Evolutionary conservation across 495 filamentous ascomycete genomes (phyloP), one percentile per base, ranked within the genome.

Genomic region (Penicillium canariense): DNA sequence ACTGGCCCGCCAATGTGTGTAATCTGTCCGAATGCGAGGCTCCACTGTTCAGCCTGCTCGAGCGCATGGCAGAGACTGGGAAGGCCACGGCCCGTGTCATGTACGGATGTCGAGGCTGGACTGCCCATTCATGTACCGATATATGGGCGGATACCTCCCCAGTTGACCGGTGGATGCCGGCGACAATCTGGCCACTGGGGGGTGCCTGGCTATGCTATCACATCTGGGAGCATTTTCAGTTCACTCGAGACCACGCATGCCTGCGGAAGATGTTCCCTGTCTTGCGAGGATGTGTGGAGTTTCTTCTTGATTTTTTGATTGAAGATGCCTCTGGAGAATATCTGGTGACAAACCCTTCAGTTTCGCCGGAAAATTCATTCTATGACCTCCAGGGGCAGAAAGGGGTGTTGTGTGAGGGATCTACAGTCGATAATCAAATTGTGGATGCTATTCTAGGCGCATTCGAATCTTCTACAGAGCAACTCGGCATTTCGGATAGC

Each of bases 291-390:
- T 67, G 69, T 48, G 65, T 69, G 25, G 60, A 73, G 20, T 79
- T 81, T 40, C 60, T 76, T 11, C 47, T 78, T 0, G 76, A 79
- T 57, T 79, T 78, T 51, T 30, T 79, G 45, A 67, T 75, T 22
- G 63, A 74, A 36, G 72, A 76, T 35, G 57, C 59, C 12, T 54
- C 71, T 5, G 70, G 67, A 0, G 53, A 67, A 57, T 69, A 69
- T 39, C 65, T 62, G 2, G 65, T 71, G 26, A 76, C 75, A 0
- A 76, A 66, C 42, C 80, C 80, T 4, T 80, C 75, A 9, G 56
- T 77, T 1, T 78, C 76, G 6, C 80, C 75, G 1, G 79, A 82
- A 43, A 80, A 82, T 22, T 70, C 65, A 8, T 81, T 75, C 30
- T 59, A 59, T 15, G 65, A 74, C 26, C 50, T 55, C 3, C 56